Evolutionary conservation across 75 land plant species (phyloP).

Genomic region (Pinus albicaulis): DNA sequence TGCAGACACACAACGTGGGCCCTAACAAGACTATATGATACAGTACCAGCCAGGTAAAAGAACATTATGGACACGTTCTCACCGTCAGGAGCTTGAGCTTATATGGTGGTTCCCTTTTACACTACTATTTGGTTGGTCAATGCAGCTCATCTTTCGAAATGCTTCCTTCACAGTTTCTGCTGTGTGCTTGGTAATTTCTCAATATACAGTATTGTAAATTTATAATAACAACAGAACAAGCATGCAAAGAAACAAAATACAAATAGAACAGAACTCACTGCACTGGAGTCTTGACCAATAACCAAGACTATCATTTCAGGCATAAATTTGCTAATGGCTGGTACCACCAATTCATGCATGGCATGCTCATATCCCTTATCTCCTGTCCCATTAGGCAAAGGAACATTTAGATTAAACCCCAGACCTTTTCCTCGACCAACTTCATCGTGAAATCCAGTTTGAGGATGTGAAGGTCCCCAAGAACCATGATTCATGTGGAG

Average conservation of each 20-base stretch:
- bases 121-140: background rate
- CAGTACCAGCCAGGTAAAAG: no score
- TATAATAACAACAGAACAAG: background rate
- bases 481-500: conserved; percentile 96
- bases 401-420: conserved; percentile 83
- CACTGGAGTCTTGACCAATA: conserved; percentile 88
- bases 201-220: background rate
- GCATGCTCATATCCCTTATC: conserved; percentile 76
- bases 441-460: conserved; percentile 65
- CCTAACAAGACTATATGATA: no score
- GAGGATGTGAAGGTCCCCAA: conserved; percentile 92
- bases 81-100: background rate
- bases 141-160: background rate
- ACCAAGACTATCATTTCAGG: conserved; percentile 74
- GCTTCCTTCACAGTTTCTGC: background rate
- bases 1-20: no score
- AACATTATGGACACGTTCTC: background rate
- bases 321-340: conserved; percentile 64
- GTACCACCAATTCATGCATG: conserved; percentile 71
- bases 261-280: conserved; percentile 37
- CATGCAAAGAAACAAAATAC: background rate
- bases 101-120: background rate
- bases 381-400: conserved; percentile 88
- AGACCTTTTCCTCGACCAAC: conserved; percentile 68
- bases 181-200: background rate